Percentiles rank a stretch among this genome's conserved stretches.
phyloP scores from a whole-genome alignment of 2,329 filamentous ascomycete genomes.

The Phialemoniopsis sp. region DNA sequence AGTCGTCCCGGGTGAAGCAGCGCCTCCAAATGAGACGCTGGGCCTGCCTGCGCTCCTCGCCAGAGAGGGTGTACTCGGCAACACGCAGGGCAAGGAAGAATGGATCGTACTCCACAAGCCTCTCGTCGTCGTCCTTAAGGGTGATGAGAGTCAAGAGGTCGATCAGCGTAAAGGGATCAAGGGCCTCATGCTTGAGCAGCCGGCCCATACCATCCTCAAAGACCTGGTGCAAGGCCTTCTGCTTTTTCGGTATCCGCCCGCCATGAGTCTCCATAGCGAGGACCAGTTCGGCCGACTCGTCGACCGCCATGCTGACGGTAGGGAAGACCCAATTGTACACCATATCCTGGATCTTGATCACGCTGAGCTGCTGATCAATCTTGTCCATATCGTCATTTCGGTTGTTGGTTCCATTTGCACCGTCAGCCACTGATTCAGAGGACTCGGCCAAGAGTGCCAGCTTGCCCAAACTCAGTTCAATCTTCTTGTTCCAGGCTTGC shows the following conservation, averaged over 20 bases:
- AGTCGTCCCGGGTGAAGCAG: conserved; percentile 79
- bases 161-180: conserved; percentile 63
- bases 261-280: conserved; percentile 69
- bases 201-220: conserved; percentile 67
- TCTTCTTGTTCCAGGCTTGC: conserved; percentile 88
- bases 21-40: conserved; percentile 77
- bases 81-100: conserved; percentile 72
- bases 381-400: conserved; percentile 37
- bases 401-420: conserved; percentile 18
- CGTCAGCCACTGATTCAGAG: conserved; percentile 3
- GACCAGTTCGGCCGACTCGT: conserved; percentile 73
- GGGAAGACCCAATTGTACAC: conserved; percentile 69
- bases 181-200: conserved; percentile 66
- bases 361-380: conserved; percentile 59
- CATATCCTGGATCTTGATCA: conserved; percentile 76
- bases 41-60: conserved; percentile 54
- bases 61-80: conserved; percentile 48
- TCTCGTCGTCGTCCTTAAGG: conserved; percentile 30
- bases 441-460: conserved; percentile 66
- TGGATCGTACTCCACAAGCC: conserved; percentile 50
- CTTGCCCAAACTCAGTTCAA: conserved; percentile 86
- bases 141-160: conserved; percentile 75
- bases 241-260: conserved; percentile 48
- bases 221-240: conserved; percentile 64
- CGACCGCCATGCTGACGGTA: conserved; percentile 67